Percentiles rank a stretch among this genome's conserved stretches.
These are phyloP conservation scores for Herpetomonas tarakana DNA, from an alignment of 208 protist genomes.

Conservation along the genomic window DNA sequence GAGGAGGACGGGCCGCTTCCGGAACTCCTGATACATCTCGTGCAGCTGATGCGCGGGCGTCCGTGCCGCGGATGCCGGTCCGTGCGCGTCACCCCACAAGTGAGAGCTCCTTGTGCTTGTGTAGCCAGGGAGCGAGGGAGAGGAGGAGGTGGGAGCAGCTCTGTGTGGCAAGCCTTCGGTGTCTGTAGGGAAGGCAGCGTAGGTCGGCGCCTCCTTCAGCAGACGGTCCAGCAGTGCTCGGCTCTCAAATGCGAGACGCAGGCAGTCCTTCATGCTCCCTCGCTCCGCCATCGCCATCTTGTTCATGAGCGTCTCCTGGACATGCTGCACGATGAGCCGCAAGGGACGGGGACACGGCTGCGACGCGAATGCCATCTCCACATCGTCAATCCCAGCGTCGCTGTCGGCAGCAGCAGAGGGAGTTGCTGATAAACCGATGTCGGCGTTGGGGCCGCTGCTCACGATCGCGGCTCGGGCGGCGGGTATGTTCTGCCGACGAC, in stretches of 20 bases:
- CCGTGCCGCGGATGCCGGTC: neutral
- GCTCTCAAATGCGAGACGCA: conserved; percentile 80
- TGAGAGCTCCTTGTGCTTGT: too few species aligned
- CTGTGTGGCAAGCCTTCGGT: neutral
- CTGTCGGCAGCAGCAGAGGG: too few species aligned
- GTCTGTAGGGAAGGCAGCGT: conserved; percentile 23
- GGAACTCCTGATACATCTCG: conserved; percentile 69
- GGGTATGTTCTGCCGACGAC: neutral
- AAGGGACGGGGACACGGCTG: conserved; percentile 86
- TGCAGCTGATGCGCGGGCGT: conserved; percentile 29
- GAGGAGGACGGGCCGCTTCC: conserved; percentile 58
- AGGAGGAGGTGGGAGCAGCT: neutral
- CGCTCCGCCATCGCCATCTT: conserved; percentile 69
- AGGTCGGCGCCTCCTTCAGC: conserved; percentile 79
- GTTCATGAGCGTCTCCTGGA: conserved; percentile 47
- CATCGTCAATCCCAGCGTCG: conserved; percentile 24
- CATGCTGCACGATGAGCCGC: conserved; percentile 67
- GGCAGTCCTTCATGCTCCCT: conserved; percentile 70
- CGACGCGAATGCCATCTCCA: conserved; percentile 44
- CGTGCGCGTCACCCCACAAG: too few species aligned
- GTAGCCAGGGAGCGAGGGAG: too few species aligned
- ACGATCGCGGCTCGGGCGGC: neutral
- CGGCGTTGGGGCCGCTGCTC: neutral
- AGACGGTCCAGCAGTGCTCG: conserved; percentile 74
- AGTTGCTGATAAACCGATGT: too few species aligned